Percentiles rank a stretch among this genome's conserved stretches.
Conservation (phyloP, 345 rosid species). For the Syzygium aromaticum region DNA sequence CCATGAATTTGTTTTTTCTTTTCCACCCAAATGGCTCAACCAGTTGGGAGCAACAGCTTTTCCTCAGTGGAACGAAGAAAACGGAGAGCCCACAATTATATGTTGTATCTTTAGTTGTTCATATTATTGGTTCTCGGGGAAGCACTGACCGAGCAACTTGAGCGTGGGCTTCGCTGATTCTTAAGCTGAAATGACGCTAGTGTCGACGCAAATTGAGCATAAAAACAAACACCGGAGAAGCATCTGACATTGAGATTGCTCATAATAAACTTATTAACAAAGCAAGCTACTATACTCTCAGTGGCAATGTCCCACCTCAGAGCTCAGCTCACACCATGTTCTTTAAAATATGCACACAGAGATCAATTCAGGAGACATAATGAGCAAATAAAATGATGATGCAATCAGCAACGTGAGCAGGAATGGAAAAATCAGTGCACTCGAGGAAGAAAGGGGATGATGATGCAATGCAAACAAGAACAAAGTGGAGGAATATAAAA, state of each 20-base stretch:
- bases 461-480: background rate
- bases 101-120: background rate
- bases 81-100: background rate
- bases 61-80: background rate
- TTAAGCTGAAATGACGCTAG: background rate
- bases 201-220: background rate
- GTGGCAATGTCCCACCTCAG: background rate
- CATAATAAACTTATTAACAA: background rate
- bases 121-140: background rate
- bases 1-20: background rate
- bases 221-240: background rate
- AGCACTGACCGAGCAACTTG: conserved; percentile 6
- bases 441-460: background rate
- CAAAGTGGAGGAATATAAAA: background rate
- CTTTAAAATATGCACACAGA: background rate
- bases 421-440: background rate
- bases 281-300: background rate
- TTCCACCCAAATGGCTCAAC: background rate
- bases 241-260: background rate
- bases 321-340: background rate
- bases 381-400: conserved; percentile 5
- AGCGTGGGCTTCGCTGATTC: background rate
- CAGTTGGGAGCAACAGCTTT: background rate
- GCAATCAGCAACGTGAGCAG: conserved; percentile 7
- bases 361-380: background rate